Percentiles rank a stretch among this genome's conserved stretches.
Conservation (phyloP, 768 basidiomycete species). For the Lactarius evosmus region DNA sequence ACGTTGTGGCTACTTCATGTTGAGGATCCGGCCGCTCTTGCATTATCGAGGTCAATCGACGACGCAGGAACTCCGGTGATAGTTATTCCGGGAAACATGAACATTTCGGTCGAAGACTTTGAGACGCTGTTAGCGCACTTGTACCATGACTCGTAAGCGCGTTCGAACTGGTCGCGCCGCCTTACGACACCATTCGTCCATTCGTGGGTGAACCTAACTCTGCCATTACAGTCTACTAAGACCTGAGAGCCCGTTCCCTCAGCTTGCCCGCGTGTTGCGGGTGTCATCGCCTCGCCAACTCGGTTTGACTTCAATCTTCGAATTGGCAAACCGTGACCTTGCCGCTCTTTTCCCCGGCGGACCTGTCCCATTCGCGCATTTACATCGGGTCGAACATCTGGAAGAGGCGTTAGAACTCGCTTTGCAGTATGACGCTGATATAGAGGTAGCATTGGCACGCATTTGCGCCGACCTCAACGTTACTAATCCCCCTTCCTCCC, state of each 20-base stretch:
- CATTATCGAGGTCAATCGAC: background rate
- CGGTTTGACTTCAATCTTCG: conserved; percentile 54
- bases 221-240: conserved; percentile 13
- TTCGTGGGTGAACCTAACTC: conserved; percentile 1
- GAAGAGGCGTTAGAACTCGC: conserved; percentile 56
- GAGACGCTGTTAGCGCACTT: conserved; percentile 57
- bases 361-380: conserved; percentile 41
- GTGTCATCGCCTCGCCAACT: conserved; percentile 54
- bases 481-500: background rate
- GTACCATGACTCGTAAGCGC: conserved; percentile 64
- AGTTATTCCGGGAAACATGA: conserved; percentile 39
- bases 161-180: conserved; percentile 12
- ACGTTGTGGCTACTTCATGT: conserved; percentile 21
- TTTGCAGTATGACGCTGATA: conserved; percentile 43
- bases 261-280: conserved; percentile 54
- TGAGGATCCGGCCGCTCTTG: conserved; percentile 5
- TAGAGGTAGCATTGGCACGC: conserved; percentile 41
- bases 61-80: conserved; percentile 26
- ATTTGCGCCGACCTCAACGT: background rate
- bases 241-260: conserved; percentile 38
- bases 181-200: background rate
- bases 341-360: conserved; percentile 48
- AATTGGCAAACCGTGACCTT: conserved; percentile 43
- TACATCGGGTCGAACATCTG: conserved; percentile 36
- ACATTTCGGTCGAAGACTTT: conserved; percentile 47